Evolutionary conservation across 768 basidiomycete genomes (phyloP).

Genomic region (Suillus subluteus): DNA sequence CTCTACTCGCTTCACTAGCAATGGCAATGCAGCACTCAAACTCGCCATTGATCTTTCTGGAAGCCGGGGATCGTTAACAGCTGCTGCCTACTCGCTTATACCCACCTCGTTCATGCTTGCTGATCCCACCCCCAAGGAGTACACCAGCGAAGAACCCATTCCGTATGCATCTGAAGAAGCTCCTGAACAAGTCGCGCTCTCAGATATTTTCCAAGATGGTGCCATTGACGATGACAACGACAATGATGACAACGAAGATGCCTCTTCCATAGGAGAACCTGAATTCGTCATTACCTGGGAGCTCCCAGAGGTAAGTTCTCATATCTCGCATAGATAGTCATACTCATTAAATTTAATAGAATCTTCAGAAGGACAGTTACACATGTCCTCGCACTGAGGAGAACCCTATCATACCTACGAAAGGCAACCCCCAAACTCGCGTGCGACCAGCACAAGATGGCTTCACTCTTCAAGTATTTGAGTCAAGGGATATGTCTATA

Average conservation of each 20-base stretch:
- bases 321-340: neutral
- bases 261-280: too few species aligned
- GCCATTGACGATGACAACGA: slow-evolving; percentile 8
- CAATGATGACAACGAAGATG: neutral
- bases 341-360: neutral
- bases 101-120: neutral
- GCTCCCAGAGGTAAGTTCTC: neutral
- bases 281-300: neutral
- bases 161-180: neutral
- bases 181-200: neutral
- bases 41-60: slow-evolving; percentile 5
- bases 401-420: neutral
- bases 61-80: neutral
- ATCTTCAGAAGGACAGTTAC: neutral
- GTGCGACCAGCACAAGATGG: neutral
- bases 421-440: neutral
- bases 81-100: slow-evolving; percentile 4
- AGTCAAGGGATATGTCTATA: slow-evolving; percentile 7
- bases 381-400: neutral
- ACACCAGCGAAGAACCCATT: neutral
- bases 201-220: neutral
- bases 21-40: slow-evolving; percentile 14
- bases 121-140: neutral
- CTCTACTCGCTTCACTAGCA: slow-evolving; percentile 8
- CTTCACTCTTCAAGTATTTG: slow-evolving; percentile 11